Base-by-base conservation (phyloP, 1,284 basidiomycete species). In the Malassezia restricta region DNA sequence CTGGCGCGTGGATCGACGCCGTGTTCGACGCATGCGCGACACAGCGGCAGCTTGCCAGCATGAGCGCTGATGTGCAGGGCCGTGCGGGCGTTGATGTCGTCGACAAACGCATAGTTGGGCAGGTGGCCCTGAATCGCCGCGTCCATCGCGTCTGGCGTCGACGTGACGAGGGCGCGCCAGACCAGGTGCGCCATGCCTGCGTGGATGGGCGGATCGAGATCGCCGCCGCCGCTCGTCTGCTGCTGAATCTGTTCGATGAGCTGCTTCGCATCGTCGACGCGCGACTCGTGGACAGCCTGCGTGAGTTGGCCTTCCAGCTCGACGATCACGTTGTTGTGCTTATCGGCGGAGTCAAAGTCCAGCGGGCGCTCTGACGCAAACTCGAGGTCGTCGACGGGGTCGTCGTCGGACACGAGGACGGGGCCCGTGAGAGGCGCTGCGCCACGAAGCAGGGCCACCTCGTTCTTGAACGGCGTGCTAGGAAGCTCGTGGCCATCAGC, bases 81-180 rank as follows among this genome's bases (percentile, higher is more conserved):
- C 1, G 86, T 91, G 29, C 94, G 82, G 31, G 86, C 87, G 72
- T 95, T 98, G 78, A 99, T 98, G 66, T 95, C 90, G 72, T 98
- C 94, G 39, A 95, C 80, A 68, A 89, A 95, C 46, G 79, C 78
- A 73, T 87, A 96, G 75, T 96, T 87, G 67, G 96, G 63, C 0
- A 73, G 53, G 14, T 51, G 46, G 3, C 63, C 59, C n/a, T 54
- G 40, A 33, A 73, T 57, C 7, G 66, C 65, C 2, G 58, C 57
- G n/a, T 62, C 42, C 24, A 71, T 57, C 8, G 68, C 62, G 2
- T 54, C 49, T 8, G 47, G 49, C 20, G 63, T 58, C 3, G 64
- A 59, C n/a, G 66, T 58, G 40, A 69, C 56, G 6, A 73, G 51
- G 29, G 70, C 68, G 12, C 66, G 54, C 70, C 70, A 73, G 6